A percentile compares a stretch with the other conserved stretches of the same genome.
phyloP scores from a whole-genome alignment of 108 stramenopile genomes.

The Bacterosira constricta region DNA sequence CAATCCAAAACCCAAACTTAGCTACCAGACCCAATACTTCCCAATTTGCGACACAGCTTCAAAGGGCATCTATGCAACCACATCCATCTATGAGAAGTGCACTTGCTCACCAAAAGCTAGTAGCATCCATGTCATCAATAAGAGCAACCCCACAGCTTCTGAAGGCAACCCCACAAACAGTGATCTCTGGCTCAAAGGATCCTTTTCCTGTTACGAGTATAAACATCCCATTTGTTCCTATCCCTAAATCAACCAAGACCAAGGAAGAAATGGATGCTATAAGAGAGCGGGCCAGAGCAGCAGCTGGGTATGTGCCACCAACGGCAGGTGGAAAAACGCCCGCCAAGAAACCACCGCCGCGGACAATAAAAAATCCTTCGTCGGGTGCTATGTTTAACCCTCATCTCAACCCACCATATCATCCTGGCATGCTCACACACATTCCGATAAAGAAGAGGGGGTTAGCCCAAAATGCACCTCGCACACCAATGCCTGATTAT shows the following conservation, averaged over 20 bases:
- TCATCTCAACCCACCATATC: not conserved
- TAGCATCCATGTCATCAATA: not conserved
- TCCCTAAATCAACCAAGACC: conserved; percentile 62
- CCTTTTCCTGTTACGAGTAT: conserved; percentile 27
- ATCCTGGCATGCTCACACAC: not conserved
- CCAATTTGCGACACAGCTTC: not conserved
- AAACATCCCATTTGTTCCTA: conserved; percentile 46
- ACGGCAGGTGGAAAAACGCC: conserved; percentile 21
- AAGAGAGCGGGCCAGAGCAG: conserved; percentile 75
- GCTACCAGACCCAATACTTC: conserved; percentile 6
- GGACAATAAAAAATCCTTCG: conserved; percentile 2
- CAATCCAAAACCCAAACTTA: conserved; percentile 2
- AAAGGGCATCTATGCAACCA: not conserved
- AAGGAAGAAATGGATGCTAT: conserved; percentile 70
- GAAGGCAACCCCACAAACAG: not conserved
- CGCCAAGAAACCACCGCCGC: conserved; percentile 45
- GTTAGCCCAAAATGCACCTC: conserved; percentile 3
- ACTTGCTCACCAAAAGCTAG: not conserved
- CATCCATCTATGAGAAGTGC: conserved; percentile 4
- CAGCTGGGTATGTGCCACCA: conserved; percentile 78
- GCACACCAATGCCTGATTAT: conserved; percentile 14
- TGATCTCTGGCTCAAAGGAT: not conserved
- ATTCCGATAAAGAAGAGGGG: conserved; percentile 35
- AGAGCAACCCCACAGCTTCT: conserved; percentile 2
- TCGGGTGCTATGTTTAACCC: not conserved